These are phyloP conservation scores for Phylloboletellus chloephorus DNA, from an alignment of 1,284 basidiomycete species.

Conservation along the genomic window DNA sequence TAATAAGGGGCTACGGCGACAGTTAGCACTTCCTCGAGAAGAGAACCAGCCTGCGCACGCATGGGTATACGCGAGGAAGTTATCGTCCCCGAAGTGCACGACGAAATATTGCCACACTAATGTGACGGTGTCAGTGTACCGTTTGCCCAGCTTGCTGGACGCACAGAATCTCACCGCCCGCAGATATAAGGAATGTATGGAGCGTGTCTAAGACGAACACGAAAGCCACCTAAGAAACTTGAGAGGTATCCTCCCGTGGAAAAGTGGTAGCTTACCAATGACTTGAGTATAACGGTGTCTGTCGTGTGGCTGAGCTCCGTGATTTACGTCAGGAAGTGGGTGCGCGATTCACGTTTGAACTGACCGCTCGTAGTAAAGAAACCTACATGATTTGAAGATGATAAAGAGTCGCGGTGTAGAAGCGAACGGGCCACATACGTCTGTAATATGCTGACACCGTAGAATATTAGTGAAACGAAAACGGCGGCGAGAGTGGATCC, in stretches of 20 bases:
- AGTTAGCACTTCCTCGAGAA: conserved; percentile 9
- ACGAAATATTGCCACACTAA: conserved; percentile 24
- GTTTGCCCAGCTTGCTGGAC: not conserved
- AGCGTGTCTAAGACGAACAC: conserved; percentile 20
- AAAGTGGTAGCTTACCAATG: conserved; percentile 10
- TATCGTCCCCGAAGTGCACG: conserved; percentile 21
- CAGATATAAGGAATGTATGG: conserved; percentile 18
- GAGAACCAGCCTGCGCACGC: conserved; percentile 15
- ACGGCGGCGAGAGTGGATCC: conserved; percentile 23
- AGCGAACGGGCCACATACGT: conserved; percentile 15
- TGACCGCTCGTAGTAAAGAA: conserved; percentile 26
- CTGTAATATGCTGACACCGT: conserved; percentile 26
- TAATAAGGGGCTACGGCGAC: conserved; percentile 17
- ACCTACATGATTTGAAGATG: conserved; percentile 11
- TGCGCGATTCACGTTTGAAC: conserved; percentile 3
- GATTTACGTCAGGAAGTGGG: conserved; percentile 1
- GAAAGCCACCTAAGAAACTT: conserved; percentile 20
- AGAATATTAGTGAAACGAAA: conserved; percentile 22
- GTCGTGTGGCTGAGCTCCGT: conserved; percentile 15
- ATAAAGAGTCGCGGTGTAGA: not conserved
- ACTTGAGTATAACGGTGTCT: conserved; percentile 14
- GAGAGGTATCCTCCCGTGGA: not conserved
- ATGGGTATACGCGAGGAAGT: conserved; percentile 17
- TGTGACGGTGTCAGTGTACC: conserved; percentile 5
- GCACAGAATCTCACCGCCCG: conserved; percentile 14